Evolutionary conservation across 2,329 filamentous ascomycete genomes (phyloP).

Genomic region (Orbilia ellipsospora): DNA sequence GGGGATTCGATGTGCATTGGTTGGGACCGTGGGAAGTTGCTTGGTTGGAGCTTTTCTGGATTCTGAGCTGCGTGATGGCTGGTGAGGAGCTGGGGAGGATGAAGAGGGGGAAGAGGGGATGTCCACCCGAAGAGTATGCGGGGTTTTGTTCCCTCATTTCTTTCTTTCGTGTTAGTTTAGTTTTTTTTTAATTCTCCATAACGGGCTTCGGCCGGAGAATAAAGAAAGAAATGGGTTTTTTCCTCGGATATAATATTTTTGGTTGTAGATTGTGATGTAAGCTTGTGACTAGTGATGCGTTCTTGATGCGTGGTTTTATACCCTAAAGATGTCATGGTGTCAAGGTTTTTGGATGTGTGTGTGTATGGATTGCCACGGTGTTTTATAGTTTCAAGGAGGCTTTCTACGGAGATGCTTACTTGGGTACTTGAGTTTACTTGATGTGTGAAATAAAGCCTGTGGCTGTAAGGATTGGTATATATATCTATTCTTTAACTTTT

Average conservation of each 20-base stretch:
- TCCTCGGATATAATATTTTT: not conserved
- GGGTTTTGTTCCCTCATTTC: conserved; percentile 26
- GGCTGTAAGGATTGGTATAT: too few relatives aligned
- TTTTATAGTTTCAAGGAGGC: too few relatives aligned
- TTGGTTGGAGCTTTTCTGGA: conserved; percentile 9
- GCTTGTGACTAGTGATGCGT: too few relatives aligned
- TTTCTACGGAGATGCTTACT: too few relatives aligned
- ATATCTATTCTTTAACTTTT: too few relatives aligned
- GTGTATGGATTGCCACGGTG: too few relatives aligned
- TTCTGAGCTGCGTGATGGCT: conserved; percentile 21
- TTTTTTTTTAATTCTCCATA: conserved; percentile 6
- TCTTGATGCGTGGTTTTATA: too few relatives aligned
- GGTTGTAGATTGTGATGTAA: too few relatives aligned
- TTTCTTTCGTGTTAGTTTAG: conserved; percentile 27
- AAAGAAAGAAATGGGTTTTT: conserved; percentile 23
- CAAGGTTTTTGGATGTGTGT: too few relatives aligned
- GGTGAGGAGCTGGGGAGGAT: conserved; percentile 16
- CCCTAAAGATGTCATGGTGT: too few relatives aligned
- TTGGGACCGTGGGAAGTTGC: conserved; percentile 14
- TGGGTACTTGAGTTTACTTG: too few relatives aligned
- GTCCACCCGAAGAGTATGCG: conserved; percentile 13
- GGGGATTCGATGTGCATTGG: not conserved
- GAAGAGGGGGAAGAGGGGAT: conserved; percentile 11
- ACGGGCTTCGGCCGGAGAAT: conserved; percentile 12
- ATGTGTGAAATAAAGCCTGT: too few relatives aligned